Evolutionary conservation across 2,329 filamentous ascomycete species (phyloP).

Genomic region (Scedosporium boydii): DNA sequence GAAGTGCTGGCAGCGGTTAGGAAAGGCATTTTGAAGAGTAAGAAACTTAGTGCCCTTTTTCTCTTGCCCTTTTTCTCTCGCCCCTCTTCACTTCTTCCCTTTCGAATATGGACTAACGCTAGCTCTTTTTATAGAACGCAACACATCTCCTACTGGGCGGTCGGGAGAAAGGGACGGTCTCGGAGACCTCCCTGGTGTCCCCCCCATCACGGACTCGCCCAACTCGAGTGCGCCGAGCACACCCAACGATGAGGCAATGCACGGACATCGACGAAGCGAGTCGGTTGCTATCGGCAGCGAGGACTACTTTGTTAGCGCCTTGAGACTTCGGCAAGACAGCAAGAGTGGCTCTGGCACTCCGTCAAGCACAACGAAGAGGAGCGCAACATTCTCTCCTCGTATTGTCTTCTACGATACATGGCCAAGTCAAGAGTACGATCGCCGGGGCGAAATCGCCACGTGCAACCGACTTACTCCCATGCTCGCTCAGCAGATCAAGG

Average conservation of each 20-base stretch:
- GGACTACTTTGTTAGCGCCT: conserved; percentile 79
- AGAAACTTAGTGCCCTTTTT: conserved; percentile 12
- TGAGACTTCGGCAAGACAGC: conserved; percentile 64
- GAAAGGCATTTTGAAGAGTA: conserved; percentile 93
- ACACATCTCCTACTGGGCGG: background rate
- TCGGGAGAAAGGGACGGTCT: background rate
- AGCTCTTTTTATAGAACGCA: background rate
- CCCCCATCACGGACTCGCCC: conserved; percentile 64
- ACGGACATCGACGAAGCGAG: conserved; percentile 54
- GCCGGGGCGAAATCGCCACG: conserved; percentile 89
- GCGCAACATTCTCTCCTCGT: conserved; percentile 75
- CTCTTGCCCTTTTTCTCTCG: background rate
- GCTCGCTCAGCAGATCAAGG: conserved; percentile 97
- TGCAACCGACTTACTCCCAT: conserved; percentile 96
- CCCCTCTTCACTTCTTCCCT: background rate
- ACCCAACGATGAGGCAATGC: conserved; percentile 63
- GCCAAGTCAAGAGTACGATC: conserved; percentile 92
- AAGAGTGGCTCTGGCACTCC: conserved; percentile 77
- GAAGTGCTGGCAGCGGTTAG: conserved; percentile 87
- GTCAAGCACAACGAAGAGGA: conserved; percentile 52
- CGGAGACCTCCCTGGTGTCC: conserved; percentile 45
- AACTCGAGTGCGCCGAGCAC: conserved; percentile 82
- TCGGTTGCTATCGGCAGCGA: conserved; percentile 69
- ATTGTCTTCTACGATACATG: conserved; percentile 95
- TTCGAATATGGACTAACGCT: too few relatives aligned